Base-by-base conservation (phyloP, 805 yeast genomes). In the Clavispora fructus region DNA sequence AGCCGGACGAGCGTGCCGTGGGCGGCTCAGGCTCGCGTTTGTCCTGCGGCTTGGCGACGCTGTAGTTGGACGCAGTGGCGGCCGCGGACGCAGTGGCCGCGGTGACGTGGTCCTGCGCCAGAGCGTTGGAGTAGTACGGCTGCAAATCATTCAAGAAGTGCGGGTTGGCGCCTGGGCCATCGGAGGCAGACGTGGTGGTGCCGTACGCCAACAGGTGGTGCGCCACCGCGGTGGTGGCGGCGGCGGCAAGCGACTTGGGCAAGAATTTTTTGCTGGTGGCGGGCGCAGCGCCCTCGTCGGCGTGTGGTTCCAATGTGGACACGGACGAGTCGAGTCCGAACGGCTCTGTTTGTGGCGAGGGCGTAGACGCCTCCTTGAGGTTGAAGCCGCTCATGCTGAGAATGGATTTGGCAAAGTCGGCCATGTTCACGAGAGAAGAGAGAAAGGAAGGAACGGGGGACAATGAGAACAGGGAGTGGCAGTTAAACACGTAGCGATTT, bases 211-310 rank as follows among this genome's bases (percentile, higher is more conserved):
- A 74, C 2, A 84, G 75, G 47, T 75, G 75, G 49, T 78, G 77
- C 41, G 82, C 73, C 9, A 85, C 64, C 0, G 90, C 90, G 2
- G 87, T 84, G 2, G 92, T 83, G 16, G 91, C 87, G 6, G 81
- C 71, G 1, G 64, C 67, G 35, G 67, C 62, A 44, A 71, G 61
- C 17, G 70, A 64, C 46, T 68, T 70, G 33, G 75, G 75, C 42
- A 63, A 54, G 41, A 66, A 64, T 51, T 60, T 62, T 33, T 30
- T 41, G 37, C 16, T 43, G 39, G 26, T 19, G 35, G 46, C 28
- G 47, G 32, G 26, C 35, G 39, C 45, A 37, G 40, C 39, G 25
- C 25, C 11, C 13, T 33, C 37, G 35, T 50, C 43, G 32, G 43
- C 39, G 17, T 38, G 25, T 32, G 26, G 40, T 12, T 40, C 40